Evolutionary conservation across 768 basidiomycete genomes (phyloP).

Genomic region (Boletus pseudo-olivaceus): DNA sequence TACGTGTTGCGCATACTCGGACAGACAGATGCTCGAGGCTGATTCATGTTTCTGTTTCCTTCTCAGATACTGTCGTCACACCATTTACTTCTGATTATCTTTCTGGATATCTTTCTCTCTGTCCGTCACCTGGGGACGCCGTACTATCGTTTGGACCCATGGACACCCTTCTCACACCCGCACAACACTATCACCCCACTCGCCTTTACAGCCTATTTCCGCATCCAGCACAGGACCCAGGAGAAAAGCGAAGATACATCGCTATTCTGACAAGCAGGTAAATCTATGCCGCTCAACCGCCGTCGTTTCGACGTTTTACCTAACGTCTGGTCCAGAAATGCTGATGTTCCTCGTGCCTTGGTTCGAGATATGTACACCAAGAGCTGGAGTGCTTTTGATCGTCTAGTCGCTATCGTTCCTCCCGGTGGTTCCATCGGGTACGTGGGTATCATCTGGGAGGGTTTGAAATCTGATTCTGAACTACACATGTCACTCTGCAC

Average conservation of each 20-base stretch:
- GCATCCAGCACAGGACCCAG: conserved; percentile 76
- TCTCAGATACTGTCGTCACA: conserved; percentile 63
- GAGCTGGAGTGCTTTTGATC: conserved; percentile 89
- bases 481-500: neutral
- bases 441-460: conserved; percentile 23
- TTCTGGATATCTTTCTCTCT: conserved; percentile 72
- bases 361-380: conserved; percentile 92
- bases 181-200: conserved; percentile 70
- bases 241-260: conserved; percentile 72
- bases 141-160: conserved; percentile 80
- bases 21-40: too few species aligned
- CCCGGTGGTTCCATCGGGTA: conserved; percentile 88
- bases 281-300: conserved; percentile 2
- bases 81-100: conserved; percentile 78
- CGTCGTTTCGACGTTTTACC: neutral
- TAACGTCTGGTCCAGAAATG: conserved; percentile 50
- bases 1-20: conserved; percentile 24
- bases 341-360: conserved; percentile 77
- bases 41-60: neutral
- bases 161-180: conserved; percentile 73
- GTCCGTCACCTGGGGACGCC: conserved; percentile 68
- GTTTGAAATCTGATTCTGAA: neutral
- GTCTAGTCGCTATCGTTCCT: conserved; percentile 85
- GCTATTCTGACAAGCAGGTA: conserved; percentile 70
- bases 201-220: conserved; percentile 72